These are phyloP conservation scores for Coemansia javaensis DNA, from an alignment of 192 early-diverging fungal species.

Conservation along the genomic window DNA sequence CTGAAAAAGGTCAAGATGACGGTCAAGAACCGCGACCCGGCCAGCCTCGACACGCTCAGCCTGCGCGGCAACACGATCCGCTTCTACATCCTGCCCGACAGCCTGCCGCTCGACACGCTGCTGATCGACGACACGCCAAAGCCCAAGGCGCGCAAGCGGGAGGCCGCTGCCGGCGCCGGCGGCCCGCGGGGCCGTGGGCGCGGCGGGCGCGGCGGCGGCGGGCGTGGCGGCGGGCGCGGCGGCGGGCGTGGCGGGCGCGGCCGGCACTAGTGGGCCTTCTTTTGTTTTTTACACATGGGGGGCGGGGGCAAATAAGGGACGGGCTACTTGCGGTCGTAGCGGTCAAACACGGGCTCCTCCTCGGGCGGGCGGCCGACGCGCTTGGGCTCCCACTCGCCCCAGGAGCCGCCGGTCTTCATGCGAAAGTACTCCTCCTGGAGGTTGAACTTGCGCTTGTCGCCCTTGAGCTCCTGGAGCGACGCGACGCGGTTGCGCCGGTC, in stretches of 20 bases:
- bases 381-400: constrained; percentile 50
- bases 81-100: constrained; percentile 94
- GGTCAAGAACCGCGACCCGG: constrained; percentile 86
- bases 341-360: constrained; percentile 49
- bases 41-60: constrained; percentile 84
- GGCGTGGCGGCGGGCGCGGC: constrained; percentile 61
- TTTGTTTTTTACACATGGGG: constrained; percentile 3
- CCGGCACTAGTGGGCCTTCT: constrained; percentile 12
- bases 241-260: constrained; percentile 52
- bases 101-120: constrained; percentile 90
- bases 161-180: constrained; percentile 21
- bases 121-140: constrained; percentile 94
- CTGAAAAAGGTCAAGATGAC: constrained; percentile 99
- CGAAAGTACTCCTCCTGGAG: constrained; percentile 70
- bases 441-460: constrained; percentile 55
- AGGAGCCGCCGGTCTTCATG: constrained; percentile 32
- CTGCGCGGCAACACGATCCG: constrained; percentile 94
- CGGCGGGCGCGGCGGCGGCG: constrained; percentile 65
- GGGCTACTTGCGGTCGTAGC: constrained; percentile 21
- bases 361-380: constrained; percentile 38
- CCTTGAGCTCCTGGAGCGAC: constrained; percentile 55
- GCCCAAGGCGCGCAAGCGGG: constrained; percentile 84
- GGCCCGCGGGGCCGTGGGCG: constrained; percentile 60
- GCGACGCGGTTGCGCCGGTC: constrained; percentile 54
- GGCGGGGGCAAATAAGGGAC: too few relatives aligned